Base-by-base conservation (phyloP, 176 grass and related monocot genomes). In the Zea luxurians region DNA sequence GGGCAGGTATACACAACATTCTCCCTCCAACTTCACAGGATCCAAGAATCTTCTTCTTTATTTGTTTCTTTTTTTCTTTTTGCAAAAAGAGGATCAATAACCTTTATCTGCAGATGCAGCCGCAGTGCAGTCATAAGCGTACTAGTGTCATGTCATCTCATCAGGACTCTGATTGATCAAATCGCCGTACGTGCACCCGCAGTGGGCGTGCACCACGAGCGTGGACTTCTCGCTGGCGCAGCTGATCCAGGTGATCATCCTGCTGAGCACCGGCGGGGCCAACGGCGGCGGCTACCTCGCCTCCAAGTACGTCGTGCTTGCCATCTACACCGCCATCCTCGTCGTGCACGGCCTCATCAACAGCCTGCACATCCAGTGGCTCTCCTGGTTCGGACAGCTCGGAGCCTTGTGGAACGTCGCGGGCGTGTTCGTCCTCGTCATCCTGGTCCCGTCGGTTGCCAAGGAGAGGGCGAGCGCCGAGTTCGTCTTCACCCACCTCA, bases 171-270 rank as follows among this genome's bases (percentile, higher is more conserved):
- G 34, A 7, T 16, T 16, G 2, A 27, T 27, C 27, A 27, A 63
- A 7, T 13, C 38, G 62, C 13, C 62, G 27, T 27, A 27, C 27
- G 27, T 27, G 27, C 27, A 27, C 27, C 13, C 27, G 48, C 68
- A 97, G 90, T 97, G 90, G 90, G 88, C 77, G 37, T 62, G 58
- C 43, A 91, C 92, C 1, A 73, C 92, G 50, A 96, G 86, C 70
- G 65, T 92, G 13, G 84, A 91, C 71, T 95, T 91, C 66, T 83
- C 92, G 13, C 37, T 95, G 69, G 92, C 92, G 0, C 92, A 95
- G 76, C 64, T 95, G 20, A 11, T 95, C 48, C 92, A 95, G 65
- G 92, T 89, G 63, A 95, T 95, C 66, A 65, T 95, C 70, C 59
- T 95, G 60, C 92, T 95, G 7, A 43, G 84, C 70, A 92, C 92